phyloP scores from a whole-genome alignment of 2,329 filamentous ascomycete species.

The Cadophora malorum region DNA sequence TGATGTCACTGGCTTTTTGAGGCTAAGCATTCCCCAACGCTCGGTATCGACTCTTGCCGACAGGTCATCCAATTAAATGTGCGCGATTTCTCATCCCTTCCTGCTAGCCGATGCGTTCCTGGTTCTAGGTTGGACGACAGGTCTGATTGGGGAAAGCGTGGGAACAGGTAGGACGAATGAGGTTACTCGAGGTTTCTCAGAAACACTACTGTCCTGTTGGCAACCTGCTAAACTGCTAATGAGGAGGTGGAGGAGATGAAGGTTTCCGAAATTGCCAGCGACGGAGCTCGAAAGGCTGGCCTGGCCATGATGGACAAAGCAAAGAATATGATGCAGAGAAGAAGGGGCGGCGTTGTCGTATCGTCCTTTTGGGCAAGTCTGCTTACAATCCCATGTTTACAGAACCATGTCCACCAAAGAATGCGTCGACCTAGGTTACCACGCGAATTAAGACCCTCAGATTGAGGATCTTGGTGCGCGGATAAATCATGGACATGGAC shows the following conservation, averaged over 20 bases:
- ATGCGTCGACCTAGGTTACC: no score
- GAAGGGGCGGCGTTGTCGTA: background rate
- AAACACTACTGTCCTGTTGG: background rate
- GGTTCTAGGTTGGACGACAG: background rate
- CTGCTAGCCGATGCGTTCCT: background rate
- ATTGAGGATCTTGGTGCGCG: no score
- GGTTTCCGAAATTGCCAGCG: background rate
- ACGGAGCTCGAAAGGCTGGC: background rate
- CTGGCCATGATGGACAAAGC: background rate
- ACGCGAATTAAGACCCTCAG: no score
- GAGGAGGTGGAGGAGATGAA: background rate
- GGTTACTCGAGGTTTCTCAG: background rate
- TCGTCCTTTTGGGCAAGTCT: no score
- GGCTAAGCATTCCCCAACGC: background rate
- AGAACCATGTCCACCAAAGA: no score
- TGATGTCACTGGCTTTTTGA: background rate
- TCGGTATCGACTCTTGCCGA: background rate
- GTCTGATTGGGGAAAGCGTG: background rate
- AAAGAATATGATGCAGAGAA: background rate
- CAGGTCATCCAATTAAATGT: background rate
- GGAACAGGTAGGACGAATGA: background rate
- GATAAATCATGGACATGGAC: no score
- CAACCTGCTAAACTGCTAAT: background rate
- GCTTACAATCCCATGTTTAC: no score
- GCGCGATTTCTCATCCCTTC: background rate